Conservation (phyloP, 2,329 filamentous ascomycete genomes). For the Aphanocladium album region DNA sequence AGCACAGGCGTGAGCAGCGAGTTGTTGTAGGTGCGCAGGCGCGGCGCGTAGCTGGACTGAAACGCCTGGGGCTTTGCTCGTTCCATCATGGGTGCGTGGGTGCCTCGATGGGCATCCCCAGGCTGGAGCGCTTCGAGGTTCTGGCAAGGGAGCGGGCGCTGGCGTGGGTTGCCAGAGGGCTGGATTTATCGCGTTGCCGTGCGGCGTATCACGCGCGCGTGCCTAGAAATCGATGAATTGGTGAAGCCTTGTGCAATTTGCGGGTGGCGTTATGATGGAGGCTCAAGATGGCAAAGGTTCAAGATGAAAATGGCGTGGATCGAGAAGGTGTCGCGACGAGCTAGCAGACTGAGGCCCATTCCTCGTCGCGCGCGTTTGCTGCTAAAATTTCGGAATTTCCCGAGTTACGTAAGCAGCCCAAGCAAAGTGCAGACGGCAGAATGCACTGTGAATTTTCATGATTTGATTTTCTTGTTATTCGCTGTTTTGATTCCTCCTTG, state of each 20-base stretch:
- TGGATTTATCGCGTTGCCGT: not conserved
- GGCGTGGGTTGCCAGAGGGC: not conserved
- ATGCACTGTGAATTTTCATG: too few species aligned
- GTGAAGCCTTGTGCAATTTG: not conserved
- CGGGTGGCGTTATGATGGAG: conserved; percentile 1
- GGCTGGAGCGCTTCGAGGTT: not conserved
- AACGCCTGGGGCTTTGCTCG: conserved; percentile 70
- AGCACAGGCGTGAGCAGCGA: conserved; percentile 82
- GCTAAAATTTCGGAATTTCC: conserved; percentile 20
- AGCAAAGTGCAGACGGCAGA: not conserved
- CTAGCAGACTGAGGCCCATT: conserved; percentile 19
- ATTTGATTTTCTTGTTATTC: too few species aligned
- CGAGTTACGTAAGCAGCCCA: conserved; percentile 21
- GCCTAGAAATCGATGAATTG: not conserved
- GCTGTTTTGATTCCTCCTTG: not conserved
- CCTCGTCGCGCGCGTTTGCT: conserved; percentile 26
- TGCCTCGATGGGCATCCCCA: conserved; percentile 5
- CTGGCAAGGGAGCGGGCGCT: not conserved
- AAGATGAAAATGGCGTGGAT: conserved; percentile 10
- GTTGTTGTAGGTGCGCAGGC: conserved; percentile 85
- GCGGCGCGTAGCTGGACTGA: conserved; percentile 85
- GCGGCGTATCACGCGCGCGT: not conserved
- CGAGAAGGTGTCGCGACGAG: conserved; percentile 11
- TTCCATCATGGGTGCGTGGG: conserved; percentile 38
- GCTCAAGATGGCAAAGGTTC: not conserved